phyloP scores from a whole-genome alignment of 2,329 filamentous ascomycete genomes.

The Neurospora crassa region DNA sequence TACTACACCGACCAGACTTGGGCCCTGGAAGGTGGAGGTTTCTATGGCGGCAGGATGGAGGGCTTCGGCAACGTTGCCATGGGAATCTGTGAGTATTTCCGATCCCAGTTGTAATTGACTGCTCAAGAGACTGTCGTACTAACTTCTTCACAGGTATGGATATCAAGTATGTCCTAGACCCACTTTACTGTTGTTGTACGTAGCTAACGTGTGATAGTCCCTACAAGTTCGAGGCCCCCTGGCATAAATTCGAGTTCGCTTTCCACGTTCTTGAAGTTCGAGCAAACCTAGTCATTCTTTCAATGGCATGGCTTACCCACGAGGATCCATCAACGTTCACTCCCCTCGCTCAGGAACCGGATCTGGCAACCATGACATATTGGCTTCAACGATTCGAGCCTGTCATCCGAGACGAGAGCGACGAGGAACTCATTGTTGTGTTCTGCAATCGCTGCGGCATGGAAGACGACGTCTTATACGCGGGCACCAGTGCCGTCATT shows the following conservation, averaged over 20 bases:
- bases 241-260: constrained; percentile 37
- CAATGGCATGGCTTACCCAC: constrained; percentile 57
- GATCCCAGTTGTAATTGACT: background rate
- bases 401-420: constrained; percentile 31
- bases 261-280: constrained; percentile 44
- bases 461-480: constrained; percentile 51
- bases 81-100: constrained; percentile 38
- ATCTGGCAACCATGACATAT: constrained; percentile 55
- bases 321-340: constrained; percentile 33
- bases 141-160: constrained; percentile 39
- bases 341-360: constrained; percentile 35
- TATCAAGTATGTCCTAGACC: constrained; percentile 37
- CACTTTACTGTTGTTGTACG: background rate
- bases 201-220: constrained; percentile 29
- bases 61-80: constrained; percentile 44
- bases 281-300: constrained; percentile 53
- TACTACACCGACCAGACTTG: constrained; percentile 54
- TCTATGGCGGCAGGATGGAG: constrained; percentile 34
- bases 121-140: background rate
- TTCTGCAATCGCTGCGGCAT: constrained; percentile 53
- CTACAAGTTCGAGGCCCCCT: constrained; percentile 38
- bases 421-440: constrained; percentile 47
- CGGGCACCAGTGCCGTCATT: constrained; percentile 54
- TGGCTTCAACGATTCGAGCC: constrained; percentile 56
- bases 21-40: constrained; percentile 48